Conservation (phyloP, 2,329 filamentous ascomycete genomes). For the Keithomyces neogunnii region DNA sequence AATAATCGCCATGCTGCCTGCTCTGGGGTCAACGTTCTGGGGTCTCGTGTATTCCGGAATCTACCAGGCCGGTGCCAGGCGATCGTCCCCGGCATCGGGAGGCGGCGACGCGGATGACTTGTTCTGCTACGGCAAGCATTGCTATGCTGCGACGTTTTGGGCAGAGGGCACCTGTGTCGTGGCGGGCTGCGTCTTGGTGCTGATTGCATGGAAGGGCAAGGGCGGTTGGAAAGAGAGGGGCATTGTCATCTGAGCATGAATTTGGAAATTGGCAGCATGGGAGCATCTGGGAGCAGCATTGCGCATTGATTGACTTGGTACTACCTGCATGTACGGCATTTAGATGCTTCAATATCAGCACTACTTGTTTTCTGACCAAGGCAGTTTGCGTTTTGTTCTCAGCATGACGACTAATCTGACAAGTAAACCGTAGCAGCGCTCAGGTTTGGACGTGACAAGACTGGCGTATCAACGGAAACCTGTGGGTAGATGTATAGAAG, state of each 20-base stretch:
- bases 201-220: constrained; percentile 73
- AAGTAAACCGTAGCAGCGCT: no score
- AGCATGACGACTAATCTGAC: no score
- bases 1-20: constrained; percentile 86
- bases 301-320: background rate
- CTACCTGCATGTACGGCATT: no score
- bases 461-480: no score
- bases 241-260: constrained; percentile 44
- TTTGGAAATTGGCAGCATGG: background rate
- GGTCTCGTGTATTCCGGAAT: constrained; percentile 78
- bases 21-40: constrained; percentile 82
- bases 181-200: constrained; percentile 62
- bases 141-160: constrained; percentile 80
- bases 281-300: background rate
- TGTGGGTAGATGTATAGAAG: no score
- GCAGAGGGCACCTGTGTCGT: constrained; percentile 74
- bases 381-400: no score
- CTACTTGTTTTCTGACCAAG: no score
- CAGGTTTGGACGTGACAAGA: no score
- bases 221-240: constrained; percentile 69
- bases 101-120: constrained; percentile 34
- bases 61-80: constrained; percentile 60
- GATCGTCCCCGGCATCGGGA: constrained; percentile 22
- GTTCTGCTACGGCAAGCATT: constrained; percentile 73
- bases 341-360: background rate